Conservation (phyloP, 176 grass and related monocot genomes). For the Leersia perrieri region DNA sequence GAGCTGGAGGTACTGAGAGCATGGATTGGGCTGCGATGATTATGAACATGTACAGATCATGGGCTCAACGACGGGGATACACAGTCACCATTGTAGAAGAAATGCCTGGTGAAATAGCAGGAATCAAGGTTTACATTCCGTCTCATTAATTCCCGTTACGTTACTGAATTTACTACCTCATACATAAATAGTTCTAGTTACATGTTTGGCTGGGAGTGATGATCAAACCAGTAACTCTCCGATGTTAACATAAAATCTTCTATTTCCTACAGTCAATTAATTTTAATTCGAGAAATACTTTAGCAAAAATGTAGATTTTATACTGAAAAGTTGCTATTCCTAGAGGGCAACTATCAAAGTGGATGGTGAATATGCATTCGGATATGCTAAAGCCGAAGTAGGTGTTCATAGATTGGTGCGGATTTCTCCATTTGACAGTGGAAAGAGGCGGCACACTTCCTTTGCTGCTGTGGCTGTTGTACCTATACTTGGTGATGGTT, state of each 20-base stretch:
- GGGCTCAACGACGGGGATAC: slow-evolving; percentile 77
- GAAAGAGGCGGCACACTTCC: slow-evolving; percentile 82
- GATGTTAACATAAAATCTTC: not conserved
- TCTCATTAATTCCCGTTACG: slow-evolving; percentile 1
- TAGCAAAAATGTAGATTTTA: not conserved
- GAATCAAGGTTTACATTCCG: slow-evolving; percentile 82
- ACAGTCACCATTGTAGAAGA: slow-evolving; percentile 76
- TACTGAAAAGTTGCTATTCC: slow-evolving; percentile 23
- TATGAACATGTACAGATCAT: slow-evolving; percentile 87
- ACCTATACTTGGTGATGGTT: slow-evolving; percentile 72
- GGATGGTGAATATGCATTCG: slow-evolving; percentile 86
- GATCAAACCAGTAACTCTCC: not conserved
- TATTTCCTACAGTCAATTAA: not conserved
- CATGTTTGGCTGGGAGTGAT: not conserved
- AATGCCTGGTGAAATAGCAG: slow-evolving; percentile 91
- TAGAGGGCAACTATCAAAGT: slow-evolving; percentile 95
- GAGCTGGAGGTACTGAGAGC: slow-evolving; percentile 93
- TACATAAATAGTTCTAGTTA: not conserved
- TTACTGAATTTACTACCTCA: not conserved
- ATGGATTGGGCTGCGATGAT: slow-evolving; percentile 96
- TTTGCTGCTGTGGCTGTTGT: slow-evolving; percentile 95
- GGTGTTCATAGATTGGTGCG: slow-evolving; percentile 82
- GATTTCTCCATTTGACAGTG: slow-evolving; percentile 96
- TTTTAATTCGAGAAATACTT: not conserved
- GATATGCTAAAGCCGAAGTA: slow-evolving; percentile 92